Percentiles rank a stretch among this genome's conserved stretches.
These are phyloP conservation scores for Fusarium dimerum DNA, from an alignment of 2,329 filamentous ascomycete species.

Conservation along the genomic window DNA sequence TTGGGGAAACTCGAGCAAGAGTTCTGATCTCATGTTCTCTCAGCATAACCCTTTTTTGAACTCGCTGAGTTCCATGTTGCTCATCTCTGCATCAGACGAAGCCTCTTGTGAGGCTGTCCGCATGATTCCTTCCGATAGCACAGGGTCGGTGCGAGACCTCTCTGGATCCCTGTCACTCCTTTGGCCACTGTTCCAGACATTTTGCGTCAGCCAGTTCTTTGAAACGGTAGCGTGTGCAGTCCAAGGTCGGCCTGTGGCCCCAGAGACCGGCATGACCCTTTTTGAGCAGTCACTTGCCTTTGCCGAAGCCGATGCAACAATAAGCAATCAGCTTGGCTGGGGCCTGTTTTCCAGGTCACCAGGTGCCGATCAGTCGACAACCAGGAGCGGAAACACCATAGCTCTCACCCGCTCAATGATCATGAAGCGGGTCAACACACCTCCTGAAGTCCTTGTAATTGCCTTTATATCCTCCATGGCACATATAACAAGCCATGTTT, in stretches of 20 bases:
- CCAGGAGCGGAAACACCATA: constrained; percentile 36
- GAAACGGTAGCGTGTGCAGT: constrained; percentile 87
- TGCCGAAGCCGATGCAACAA: constrained; percentile 88
- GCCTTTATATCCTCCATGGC: constrained; percentile 87
- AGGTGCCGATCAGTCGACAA: constrained; percentile 30
- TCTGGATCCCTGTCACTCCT: constrained; percentile 75
- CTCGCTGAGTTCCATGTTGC: constrained; percentile 66
- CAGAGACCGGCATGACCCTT: constrained; percentile 92
- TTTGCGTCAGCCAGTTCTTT: constrained; percentile 78
- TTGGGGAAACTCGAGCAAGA: constrained; percentile 67
- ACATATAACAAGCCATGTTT: constrained; percentile 78
- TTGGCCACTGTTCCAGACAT: constrained; percentile 73
- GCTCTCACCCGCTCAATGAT: constrained; percentile 66
- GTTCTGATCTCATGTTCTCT: constrained; percentile 68
- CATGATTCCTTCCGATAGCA: constrained; percentile 63
- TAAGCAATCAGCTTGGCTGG: constrained; percentile 77
- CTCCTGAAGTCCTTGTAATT: constrained; percentile 84
- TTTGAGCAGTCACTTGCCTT: constrained; percentile 97
- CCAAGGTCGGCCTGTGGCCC: constrained; percentile 75
- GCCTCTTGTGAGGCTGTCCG: constrained; percentile 73
- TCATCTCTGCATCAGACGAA: constrained; percentile 74
- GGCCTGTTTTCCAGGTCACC: constrained; percentile 58
- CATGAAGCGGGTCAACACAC: constrained; percentile 79
- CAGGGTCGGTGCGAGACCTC: constrained; percentile 55
- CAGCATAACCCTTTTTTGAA: constrained; percentile 71